phyloP scores from a whole-genome alignment of 352 stramenopile genomes.

The Pythium vanterpoolii region DNA sequence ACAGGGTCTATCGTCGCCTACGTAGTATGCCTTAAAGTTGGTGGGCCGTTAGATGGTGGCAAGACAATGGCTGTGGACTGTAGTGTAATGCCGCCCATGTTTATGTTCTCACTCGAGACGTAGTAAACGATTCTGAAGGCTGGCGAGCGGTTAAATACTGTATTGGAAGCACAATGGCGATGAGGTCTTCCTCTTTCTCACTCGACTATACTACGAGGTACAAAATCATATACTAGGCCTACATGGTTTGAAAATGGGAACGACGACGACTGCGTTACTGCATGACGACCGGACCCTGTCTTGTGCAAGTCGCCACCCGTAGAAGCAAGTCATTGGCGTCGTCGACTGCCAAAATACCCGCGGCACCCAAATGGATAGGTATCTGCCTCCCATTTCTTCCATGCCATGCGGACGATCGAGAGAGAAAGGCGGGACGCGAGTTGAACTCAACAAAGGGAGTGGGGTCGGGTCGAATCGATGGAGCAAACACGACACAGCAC shows the following conservation, averaged over 20 bases:
- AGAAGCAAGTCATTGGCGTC: background rate
- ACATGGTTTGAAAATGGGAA: too few relatives aligned
- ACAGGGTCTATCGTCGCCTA: background rate
- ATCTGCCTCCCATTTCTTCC: too few relatives aligned
- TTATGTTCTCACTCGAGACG: too few relatives aligned
- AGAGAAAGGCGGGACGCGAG: background rate
- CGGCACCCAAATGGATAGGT: background rate
- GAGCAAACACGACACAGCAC: background rate
- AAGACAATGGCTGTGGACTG: background rate
- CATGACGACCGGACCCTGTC: background rate
- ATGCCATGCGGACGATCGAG: background rate
- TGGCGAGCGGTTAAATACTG: too few relatives aligned
- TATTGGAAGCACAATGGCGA: too few relatives aligned
- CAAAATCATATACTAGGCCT: too few relatives aligned
- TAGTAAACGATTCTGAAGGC: too few relatives aligned
- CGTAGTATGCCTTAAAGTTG: background rate
- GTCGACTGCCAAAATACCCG: conserved; percentile 14
- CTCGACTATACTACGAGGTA: conserved; percentile 12
- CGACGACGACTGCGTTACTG: too few relatives aligned
- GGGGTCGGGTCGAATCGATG: too few relatives aligned
- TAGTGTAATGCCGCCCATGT: too few relatives aligned
- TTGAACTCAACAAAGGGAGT: too few relatives aligned
- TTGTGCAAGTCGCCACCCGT: conserved; percentile 1
- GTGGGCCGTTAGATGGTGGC: conserved; percentile 6
- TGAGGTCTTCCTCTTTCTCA: too few relatives aligned